These are phyloP conservation scores for Corynespora cassiicola DNA, from an alignment of 2,329 filamentous ascomycete species.

Conservation along the genomic window DNA sequence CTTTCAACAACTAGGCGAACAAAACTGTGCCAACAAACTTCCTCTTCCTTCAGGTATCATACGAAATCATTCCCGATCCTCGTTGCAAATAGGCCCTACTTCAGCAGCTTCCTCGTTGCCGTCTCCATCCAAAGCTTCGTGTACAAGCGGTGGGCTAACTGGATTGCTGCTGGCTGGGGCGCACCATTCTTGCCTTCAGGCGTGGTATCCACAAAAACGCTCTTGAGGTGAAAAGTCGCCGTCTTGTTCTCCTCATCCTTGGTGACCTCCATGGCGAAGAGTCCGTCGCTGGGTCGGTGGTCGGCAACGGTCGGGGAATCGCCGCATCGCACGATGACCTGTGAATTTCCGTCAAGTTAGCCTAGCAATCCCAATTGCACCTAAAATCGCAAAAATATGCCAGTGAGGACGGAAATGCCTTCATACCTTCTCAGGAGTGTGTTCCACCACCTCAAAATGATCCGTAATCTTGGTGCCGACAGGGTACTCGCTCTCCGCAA, in stretches of 20 bases:
- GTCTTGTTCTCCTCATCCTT: constrained; percentile 42
- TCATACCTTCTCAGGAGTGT: constrained; percentile 42
- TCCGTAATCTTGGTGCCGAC: constrained; percentile 47
- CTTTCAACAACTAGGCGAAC: too few species aligned
- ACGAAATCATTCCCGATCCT: too few species aligned
- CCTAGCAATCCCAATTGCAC: not conserved
- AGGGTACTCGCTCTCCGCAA: constrained; percentile 38
- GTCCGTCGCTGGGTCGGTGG: constrained; percentile 39
- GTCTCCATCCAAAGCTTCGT: constrained; percentile 52
- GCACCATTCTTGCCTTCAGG: constrained; percentile 36
- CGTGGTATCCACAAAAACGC: constrained; percentile 47
- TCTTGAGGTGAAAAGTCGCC: constrained; percentile 49
- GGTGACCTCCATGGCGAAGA: constrained; percentile 48
- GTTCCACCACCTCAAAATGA: constrained; percentile 50
- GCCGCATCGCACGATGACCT: constrained; percentile 48
- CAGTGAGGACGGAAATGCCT: not conserved
- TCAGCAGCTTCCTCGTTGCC: constrained; percentile 45
- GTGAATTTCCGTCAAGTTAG: constrained; percentile 13
- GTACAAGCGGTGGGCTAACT: constrained; percentile 42
- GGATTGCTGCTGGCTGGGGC: constrained; percentile 37
- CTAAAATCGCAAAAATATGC: not conserved
- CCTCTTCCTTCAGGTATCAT: too few species aligned
- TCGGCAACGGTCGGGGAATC: constrained; percentile 41
- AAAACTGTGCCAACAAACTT: too few species aligned
- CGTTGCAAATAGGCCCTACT: too few species aligned